phyloP scores from a whole-genome alignment of 306 rosid genomes.

The Neltuma alba region DNA sequence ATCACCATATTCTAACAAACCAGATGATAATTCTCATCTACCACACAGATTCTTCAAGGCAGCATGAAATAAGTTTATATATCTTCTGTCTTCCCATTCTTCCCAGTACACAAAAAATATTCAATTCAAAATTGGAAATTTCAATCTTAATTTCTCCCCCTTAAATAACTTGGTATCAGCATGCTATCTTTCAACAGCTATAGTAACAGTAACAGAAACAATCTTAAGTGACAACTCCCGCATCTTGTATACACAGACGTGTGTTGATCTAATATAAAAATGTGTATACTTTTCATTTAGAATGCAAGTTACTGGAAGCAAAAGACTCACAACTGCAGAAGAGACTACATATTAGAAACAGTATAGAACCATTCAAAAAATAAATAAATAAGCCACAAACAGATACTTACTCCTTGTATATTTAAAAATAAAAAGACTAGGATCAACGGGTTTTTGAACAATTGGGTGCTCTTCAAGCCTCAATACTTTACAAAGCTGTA shows the following conservation, averaged over 20 bases:
- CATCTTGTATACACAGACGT: neutral
- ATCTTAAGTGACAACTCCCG: neutral
- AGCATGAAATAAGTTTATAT: neutral
- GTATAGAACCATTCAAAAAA: conserved; percentile 4
- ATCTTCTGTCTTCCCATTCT: conserved; percentile 16
- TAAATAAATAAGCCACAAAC: conserved; percentile 5
- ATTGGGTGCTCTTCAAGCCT: conserved; percentile 72
- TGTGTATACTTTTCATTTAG: neutral
- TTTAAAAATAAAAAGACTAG: conserved; percentile 69
- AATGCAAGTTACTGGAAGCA: neutral
- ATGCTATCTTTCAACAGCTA: neutral
- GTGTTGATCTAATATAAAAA: conserved; percentile 7
- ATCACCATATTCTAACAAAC: conserved; percentile 16
- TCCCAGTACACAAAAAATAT: neutral
- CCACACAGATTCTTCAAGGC: neutral
- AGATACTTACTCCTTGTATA: conserved; percentile 66
- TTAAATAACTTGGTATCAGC: neutral
- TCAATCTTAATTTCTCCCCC: neutral
- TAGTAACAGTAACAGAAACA: neutral
- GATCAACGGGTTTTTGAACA: conserved; percentile 78
- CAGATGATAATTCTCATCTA: conserved; percentile 2
- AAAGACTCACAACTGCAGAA: neutral
- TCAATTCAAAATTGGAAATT: neutral
- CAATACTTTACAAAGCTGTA: conserved; percentile 79
- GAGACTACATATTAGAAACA: neutral